phyloP scores from a whole-genome alignment of 306 rosid species.

The Medicago ruthenica region DNA sequence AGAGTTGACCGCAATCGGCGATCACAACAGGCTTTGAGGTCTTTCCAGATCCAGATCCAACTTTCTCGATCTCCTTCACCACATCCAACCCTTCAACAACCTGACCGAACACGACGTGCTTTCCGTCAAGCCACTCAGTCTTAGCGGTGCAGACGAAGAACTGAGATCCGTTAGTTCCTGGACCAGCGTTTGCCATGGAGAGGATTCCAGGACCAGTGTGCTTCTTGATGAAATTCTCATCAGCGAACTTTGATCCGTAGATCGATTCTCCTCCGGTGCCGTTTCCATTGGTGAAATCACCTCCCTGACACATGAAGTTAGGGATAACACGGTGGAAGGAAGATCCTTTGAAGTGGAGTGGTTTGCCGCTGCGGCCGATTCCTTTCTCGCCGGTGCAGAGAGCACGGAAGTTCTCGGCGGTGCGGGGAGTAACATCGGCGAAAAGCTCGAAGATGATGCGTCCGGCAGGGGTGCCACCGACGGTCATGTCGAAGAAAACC shows the following conservation, averaged over 20 bases:
- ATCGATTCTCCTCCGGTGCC: slow-evolving; percentile 98
- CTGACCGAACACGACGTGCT: slow-evolving; percentile 90
- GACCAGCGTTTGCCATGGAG: slow-evolving; percentile 95
- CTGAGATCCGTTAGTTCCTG: slow-evolving; percentile 95
- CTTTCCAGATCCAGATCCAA: slow-evolving; percentile 71
- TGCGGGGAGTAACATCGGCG: slow-evolving; percentile 71
- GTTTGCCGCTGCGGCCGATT: slow-evolving; percentile 70
- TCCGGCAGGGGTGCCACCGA: slow-evolving; percentile 72
- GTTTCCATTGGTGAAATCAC: slow-evolving; percentile 91
- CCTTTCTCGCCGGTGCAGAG: slow-evolving; percentile 99
- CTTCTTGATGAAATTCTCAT: slow-evolving; percentile 87
- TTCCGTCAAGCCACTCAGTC: slow-evolving; percentile 93
- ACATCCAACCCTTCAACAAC: slow-evolving; percentile 66
- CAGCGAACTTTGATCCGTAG: slow-evolving; percentile 89
- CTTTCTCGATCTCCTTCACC: slow-evolving; percentile 73
- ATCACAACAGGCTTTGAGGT: slow-evolving; percentile 63
- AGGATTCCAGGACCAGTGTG: slow-evolving; percentile 91
- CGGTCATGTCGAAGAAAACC: slow-evolving; percentile 80
- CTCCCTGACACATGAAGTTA: slow-evolving; percentile 95
- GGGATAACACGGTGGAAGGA: slow-evolving; percentile 95
- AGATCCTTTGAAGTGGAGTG: slow-evolving; percentile 88
- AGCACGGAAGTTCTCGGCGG: slow-evolving; percentile 97
- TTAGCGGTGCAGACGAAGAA: slow-evolving; percentile 83
- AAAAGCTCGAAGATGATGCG: slow-evolving; percentile 81
- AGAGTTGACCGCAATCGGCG: slow-evolving; percentile 89